phyloP scores from a whole-genome alignment of 2,329 filamentous ascomycete genomes.

The Neonectria ditissima region DNA sequence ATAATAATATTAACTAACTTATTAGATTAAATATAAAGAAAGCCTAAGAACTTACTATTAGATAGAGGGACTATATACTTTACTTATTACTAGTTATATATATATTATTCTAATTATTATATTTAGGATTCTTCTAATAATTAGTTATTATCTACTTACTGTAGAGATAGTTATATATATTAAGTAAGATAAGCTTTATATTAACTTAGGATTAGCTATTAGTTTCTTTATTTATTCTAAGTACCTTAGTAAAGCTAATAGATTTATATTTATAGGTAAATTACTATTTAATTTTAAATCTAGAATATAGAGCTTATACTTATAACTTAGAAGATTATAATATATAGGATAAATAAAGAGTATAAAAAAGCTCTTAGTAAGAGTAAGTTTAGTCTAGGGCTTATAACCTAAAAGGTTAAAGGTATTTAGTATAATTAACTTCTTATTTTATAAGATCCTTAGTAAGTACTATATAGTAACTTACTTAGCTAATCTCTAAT shows the following conservation, averaged over 20 bases:
- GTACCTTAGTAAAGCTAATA: not conserved
- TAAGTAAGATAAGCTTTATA: not conserved
- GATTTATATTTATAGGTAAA: not conserved
- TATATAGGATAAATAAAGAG: not conserved
- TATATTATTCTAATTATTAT: too few relatives aligned
- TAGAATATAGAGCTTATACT: not conserved
- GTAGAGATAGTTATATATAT: not conserved
- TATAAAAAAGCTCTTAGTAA: not conserved
- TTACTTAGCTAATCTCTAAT: not conserved
- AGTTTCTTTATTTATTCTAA: constrained; percentile 2
- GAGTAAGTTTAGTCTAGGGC: not conserved
- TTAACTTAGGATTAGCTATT: not conserved
- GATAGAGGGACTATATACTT: not conserved
- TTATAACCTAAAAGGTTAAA: not conserved
- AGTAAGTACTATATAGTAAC: not conserved
- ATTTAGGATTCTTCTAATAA: too few relatives aligned
- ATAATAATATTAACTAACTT: not conserved
- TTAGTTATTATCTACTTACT: too few relatives aligned
- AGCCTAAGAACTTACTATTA: not conserved
- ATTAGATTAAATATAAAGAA: not conserved
- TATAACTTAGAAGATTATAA: not conserved
- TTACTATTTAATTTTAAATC: not conserved
- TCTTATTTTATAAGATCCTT: not conserved
- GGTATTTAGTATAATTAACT: not conserved
- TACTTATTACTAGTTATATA: not conserved